Base-by-base conservation (phyloP, 257 asterid species). In the Nicotiana attenuata region DNA sequence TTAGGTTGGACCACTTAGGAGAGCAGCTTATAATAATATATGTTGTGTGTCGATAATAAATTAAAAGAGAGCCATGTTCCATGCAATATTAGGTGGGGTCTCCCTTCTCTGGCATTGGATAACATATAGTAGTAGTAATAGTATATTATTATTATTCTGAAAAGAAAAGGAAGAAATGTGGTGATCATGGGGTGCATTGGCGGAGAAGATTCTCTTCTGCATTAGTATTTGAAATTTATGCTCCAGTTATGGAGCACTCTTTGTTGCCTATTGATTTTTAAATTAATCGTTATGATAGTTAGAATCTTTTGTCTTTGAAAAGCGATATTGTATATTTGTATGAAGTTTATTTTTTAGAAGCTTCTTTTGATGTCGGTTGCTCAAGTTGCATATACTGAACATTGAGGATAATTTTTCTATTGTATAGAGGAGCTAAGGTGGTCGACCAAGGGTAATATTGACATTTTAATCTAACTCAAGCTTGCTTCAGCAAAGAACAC, bases 81-180 rank as follows among this genome's bases (percentile, higher is more conserved):
- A 85, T 87, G 93, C 91, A 88, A 77, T 85, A 86, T 87, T 81
- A 85, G 85, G 89, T 83, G 88, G 91, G 63, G 90, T 65, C 80
- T 77, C 38, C 47, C 66, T 81, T 75, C 81, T 76, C 96, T 91
- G 93, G 87, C 93, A 84, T 87, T 88, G 91, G 87, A 64, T 81
- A 80, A 56, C 31, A 10, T 41, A 26, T 79, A 67, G 63, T 61
- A 56, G 10, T 1, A 33, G 1, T 13, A 76, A 57, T 79, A 41
- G 5, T 17, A 38, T 15, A 38, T 5, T 26, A 17, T 47, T 5
- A 28, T 17, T 60, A 5, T 28, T 47, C 7, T 8, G 24, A 56
- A 65, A 73, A 59, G n/a, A 5, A 6, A n/a, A 22, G 0, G 22
- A 60, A n/a, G 22, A 22, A 69, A 19, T 69, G 31, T 38, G 33